Evolutionary conservation across 192 early-diverging fungal genomes (phyloP).

Genomic region (Entomortierella beljakovae): DNA sequence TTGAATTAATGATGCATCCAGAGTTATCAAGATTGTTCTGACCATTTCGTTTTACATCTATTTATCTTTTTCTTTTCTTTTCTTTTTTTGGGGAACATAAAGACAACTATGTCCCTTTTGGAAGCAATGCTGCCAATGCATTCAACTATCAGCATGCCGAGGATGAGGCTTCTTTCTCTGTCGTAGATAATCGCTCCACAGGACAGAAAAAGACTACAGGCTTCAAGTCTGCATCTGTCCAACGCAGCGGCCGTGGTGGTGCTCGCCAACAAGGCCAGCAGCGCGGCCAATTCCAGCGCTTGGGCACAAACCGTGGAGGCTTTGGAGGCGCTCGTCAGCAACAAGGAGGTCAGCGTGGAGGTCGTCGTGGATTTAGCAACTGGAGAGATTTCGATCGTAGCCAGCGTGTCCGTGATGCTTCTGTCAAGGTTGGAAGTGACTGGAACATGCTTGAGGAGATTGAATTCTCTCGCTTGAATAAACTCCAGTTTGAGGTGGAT

Average conservation of each 20-base stretch:
- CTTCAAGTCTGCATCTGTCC: constrained; percentile 59
- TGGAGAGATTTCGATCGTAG: constrained; percentile 55
- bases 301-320: constrained; percentile 56
- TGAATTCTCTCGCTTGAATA: constrained; percentile 89
- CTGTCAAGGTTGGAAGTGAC: constrained; percentile 86
- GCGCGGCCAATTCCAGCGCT: constrained; percentile 50
- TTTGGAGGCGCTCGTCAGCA: constrained; percentile 49
- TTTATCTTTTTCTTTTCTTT: neutral
- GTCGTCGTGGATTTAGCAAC: constrained; percentile 61
- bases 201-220: constrained; percentile 72
- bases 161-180: constrained; percentile 96
- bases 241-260: constrained; percentile 60
- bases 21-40: neutral
- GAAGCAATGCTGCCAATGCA: constrained; percentile 81
- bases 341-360: constrained; percentile 43
- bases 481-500: constrained; percentile 82
- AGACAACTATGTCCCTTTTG: constrained; percentile 84
- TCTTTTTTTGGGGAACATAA: neutral
- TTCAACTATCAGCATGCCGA: constrained; percentile 92
- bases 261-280: constrained; percentile 57
- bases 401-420: constrained; percentile 86
- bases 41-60: neutral
- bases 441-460: constrained; percentile 97
- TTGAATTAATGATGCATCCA: too few relatives aligned
- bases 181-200: constrained; percentile 83